A percentile compares a stretch with the other conserved stretches of the same genome.
Conservation (phyloP, 805 yeast species). For the Maudiozyma barnettii region DNA sequence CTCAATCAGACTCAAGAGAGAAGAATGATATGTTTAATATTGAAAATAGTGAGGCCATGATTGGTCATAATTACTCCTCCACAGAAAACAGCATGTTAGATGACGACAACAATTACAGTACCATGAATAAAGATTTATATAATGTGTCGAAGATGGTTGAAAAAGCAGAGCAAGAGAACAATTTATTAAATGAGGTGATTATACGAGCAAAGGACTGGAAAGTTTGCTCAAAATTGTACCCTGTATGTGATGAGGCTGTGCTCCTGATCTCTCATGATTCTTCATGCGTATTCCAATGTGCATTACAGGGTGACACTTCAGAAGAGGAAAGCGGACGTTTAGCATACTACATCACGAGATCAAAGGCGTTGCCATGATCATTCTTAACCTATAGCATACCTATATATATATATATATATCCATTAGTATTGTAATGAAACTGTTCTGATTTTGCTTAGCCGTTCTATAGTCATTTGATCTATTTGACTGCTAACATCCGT, state of each 20-base stretch:
- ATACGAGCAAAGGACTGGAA: constrained; percentile 61
- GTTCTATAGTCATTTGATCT: too few species aligned
- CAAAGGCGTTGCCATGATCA: constrained; percentile 16
- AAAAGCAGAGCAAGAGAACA: constrained; percentile 14
- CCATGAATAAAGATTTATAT: constrained; percentile 3
- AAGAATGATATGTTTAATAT: constrained; percentile 11
- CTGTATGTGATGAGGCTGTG: constrained; percentile 51
- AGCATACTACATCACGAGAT: constrained; percentile 43
- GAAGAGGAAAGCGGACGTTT: constrained; percentile 54
- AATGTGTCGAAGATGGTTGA: constrained; percentile 19
- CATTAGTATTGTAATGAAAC: neutral
- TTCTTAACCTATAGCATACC: neutral
- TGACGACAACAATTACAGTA: neutral
- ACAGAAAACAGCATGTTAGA: neutral
- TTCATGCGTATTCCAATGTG: constrained; percentile 57
- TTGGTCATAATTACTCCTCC: neutral
- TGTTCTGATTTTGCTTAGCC: too few species aligned
- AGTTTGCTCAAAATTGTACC: constrained; percentile 50
- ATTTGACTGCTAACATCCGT: too few species aligned
- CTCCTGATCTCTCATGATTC: constrained; percentile 48
- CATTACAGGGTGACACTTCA: constrained; percentile 40
- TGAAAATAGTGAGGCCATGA: constrained; percentile 18
- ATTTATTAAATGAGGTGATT: constrained; percentile 32
- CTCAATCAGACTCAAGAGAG: neutral
- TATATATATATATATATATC: neutral